These are phyloP conservation scores for Helianthus annuus DNA, from an alignment of 129 eudicot species.

Conservation along the genomic window DNA sequence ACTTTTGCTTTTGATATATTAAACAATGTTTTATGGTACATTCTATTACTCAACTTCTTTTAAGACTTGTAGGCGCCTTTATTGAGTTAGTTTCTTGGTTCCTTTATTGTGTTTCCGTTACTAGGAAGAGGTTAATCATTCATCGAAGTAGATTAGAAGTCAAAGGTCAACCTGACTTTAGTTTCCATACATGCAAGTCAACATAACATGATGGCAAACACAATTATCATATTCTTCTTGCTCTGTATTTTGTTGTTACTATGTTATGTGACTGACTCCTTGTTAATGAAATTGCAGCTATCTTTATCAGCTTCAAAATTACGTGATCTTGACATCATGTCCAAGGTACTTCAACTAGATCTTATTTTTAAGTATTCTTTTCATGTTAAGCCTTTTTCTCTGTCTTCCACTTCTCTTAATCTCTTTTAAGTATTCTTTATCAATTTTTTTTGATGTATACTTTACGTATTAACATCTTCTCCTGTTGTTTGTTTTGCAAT, in stretches of 20 bases:
- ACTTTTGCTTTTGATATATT: no score
- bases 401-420: neutral
- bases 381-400: conserved; percentile 2
- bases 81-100: no score
- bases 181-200: no score
- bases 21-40: no score
- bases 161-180: no score
- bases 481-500: conserved; percentile 10
- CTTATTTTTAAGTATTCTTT: neutral
- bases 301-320: conserved; percentile 80
- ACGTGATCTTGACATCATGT: conserved; percentile 69
- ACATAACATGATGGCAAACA: no score
- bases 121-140: no score
- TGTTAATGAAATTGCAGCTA: conserved; percentile 53
- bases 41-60: no score
- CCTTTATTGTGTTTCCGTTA: no score
- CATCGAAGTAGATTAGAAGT: no score
- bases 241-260: conserved; percentile 13
- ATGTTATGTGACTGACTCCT: conserved; percentile 16
- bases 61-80: no score
- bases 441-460: no score
- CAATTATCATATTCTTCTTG: conserved; percentile 1
- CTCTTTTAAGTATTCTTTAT: neutral
- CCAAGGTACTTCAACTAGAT: conserved; percentile 64
- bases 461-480: neutral